These are phyloP conservation scores for Pyrenophora graminea DNA, from an alignment of 2,329 filamentous ascomycete species.

Conservation along the genomic window DNA sequence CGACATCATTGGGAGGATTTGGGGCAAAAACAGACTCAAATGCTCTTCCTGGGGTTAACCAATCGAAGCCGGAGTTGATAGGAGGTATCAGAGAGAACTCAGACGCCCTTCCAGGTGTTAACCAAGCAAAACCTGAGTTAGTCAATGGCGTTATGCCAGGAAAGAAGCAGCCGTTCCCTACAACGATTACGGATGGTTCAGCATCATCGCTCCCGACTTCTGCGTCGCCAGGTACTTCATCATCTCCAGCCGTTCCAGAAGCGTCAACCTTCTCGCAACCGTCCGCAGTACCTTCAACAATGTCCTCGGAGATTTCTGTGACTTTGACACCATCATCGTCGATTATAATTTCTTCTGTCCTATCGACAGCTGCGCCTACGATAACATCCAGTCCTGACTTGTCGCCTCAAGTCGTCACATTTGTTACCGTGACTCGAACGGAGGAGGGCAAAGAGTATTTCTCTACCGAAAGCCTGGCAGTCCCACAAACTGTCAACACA, in stretches of 20 bases:
- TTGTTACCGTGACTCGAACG: conserved; percentile 8
- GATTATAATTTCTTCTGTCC: neutral
- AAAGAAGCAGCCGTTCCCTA: conserved; percentile 10
- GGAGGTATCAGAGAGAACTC: neutral
- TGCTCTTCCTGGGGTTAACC: conserved; percentile 12
- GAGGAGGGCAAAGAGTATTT: conserved; percentile 6
- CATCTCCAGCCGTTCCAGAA: neutral
- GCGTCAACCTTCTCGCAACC: too few relatives aligned
- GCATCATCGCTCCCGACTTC: neutral
- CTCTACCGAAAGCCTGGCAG: neutral
- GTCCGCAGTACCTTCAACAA: neutral
- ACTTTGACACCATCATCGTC: neutral
- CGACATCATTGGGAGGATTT: neutral
- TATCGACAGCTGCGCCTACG: neutral
- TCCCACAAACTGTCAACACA: neutral
- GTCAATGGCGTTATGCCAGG: conserved; percentile 9
- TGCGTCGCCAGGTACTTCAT: neutral
- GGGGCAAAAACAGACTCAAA: neutral
- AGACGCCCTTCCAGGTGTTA: neutral
- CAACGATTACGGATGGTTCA: conserved; percentile 2
- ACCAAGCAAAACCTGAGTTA: neutral
- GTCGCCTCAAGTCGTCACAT: conserved; percentile 1
- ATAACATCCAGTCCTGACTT: neutral
- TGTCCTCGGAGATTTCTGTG: neutral
- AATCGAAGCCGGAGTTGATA: conserved; percentile 1